Evolutionary conservation across 2,329 filamentous ascomycete species (phyloP), one percentile per base, ranked within the genome.

Genomic region (Macroventuria anomochaeta): DNA sequence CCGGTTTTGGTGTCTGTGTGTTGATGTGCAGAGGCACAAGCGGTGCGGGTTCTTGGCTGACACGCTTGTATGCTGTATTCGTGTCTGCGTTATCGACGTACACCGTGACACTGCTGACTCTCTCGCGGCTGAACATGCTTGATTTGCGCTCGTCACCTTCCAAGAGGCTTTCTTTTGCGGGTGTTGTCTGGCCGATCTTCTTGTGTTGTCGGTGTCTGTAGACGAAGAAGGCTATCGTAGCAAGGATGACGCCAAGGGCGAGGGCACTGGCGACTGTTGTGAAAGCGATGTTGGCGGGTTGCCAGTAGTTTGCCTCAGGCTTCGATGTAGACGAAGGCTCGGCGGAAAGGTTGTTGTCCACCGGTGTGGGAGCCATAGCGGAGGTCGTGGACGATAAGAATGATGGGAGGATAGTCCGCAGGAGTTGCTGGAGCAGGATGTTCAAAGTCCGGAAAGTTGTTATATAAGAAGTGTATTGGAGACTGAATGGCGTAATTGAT

Each of bases 61-160:
- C 42, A 7, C 61, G 52, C 29, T 61, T 64, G 55, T 51, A 62
- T 12, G 55, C 47, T 10, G 52, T 56, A 2, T 67, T 58, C 12
- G 46, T 39, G 32, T 67, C 59, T 5, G 59, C 51, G 3, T 54
- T 21, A 50, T 71, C 65, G 41, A 73, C 60, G 32, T 70, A 72
- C 10, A 73, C 46, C 0, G 63, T 67, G 7, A 73, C 59, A 42
- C 66, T 72, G 46, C 64, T 65, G 20, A 51, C 56, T n/a, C 67
- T 54, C 10, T 69, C 52, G 6, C 64, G 61, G 34, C 63, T 70
- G 64, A 72, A 73, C 71, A 73, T 72, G 61, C 46, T 67, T 12
- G 59, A 62, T 32, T 67, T 71, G 36, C 62, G 57, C 52, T 72
- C 68, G 39, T 70, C 65, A 38, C 70, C 59, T 7, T 54, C 59